Percentiles rank a stretch among this genome's conserved stretches.
These are phyloP conservation scores for Lentinus brumalis DNA, from an alignment of 768 basidiomycete genomes.

Conservation along the genomic window DNA sequence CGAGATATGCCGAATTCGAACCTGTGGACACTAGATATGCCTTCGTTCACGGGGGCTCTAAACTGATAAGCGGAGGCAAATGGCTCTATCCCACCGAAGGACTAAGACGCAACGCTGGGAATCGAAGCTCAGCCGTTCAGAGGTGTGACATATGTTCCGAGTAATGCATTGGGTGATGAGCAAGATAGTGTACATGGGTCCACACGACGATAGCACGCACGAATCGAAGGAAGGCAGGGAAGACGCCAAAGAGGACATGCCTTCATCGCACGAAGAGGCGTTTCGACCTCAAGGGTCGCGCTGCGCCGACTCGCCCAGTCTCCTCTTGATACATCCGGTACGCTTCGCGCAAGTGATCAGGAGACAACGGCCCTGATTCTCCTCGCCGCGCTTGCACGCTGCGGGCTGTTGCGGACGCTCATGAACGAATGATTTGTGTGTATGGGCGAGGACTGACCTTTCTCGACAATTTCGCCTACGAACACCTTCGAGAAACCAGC, in stretches of 20 bases:
- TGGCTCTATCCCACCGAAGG: no score
- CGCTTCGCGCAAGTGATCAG: conserved; percentile 89
- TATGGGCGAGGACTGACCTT: conserved; percentile 50
- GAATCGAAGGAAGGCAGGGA: background rate
- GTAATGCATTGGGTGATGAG: no score
- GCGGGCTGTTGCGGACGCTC: conserved; percentile 54
- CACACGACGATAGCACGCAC: background rate
- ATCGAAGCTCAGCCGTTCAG: no score
- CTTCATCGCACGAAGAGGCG: conserved; percentile 68
- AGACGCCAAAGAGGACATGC: background rate
- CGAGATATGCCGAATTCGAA: no score
- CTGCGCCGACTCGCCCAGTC: conserved; percentile 79
- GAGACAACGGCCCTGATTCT: conserved; percentile 79
- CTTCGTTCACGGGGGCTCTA: no score
- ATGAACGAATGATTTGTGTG: background rate
- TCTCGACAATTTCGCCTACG: conserved; percentile 90
- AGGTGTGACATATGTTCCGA: no score
- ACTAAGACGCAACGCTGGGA: no score
- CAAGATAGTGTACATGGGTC: no score
- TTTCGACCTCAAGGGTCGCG: conserved; percentile 68
- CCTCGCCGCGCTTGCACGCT: conserved; percentile 70
- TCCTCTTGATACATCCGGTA: conserved; percentile 82
- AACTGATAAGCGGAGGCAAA: no score
- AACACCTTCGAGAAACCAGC: conserved; percentile 91
- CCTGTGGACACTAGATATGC: no score